Evolutionary conservation across 129 eudicot species (phyloP).

Genomic region (Centella asiatica): DNA sequence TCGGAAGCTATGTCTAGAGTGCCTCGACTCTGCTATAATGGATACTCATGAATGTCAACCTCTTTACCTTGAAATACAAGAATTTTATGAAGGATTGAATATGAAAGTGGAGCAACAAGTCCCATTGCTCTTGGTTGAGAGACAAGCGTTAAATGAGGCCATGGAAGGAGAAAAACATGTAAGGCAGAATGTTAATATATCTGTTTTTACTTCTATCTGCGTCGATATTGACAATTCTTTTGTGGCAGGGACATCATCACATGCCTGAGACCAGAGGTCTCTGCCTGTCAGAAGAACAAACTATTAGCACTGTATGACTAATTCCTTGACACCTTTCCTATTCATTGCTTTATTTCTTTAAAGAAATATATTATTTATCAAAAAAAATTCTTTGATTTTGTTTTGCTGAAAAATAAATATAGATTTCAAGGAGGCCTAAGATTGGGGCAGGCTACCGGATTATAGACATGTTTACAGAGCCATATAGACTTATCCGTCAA

Average conservation of each 20-base stretch:
- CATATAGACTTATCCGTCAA: constrained; percentile 57
- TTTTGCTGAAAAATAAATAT: constrained; percentile 12
- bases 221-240: background rate
- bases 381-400: background rate
- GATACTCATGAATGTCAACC: constrained; percentile 93
- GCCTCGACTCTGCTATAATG: constrained; percentile 88
- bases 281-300: constrained; percentile 97
- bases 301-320: constrained; percentile 71
- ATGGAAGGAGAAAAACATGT: constrained; percentile 94
- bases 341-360: background rate
- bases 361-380: background rate
- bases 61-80: constrained; percentile 87
- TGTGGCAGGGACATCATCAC: constrained; percentile 88
- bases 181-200: constrained; percentile 13
- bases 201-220: background rate
- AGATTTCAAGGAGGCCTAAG: constrained; percentile 80
- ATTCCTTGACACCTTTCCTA: constrained; percentile 2
- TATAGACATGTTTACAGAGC: constrained; percentile 83
- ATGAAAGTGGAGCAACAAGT: constrained; percentile 91
- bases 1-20: constrained; percentile 84
- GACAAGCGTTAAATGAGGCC: constrained; percentile 97
- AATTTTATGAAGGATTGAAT: constrained; percentile 84
- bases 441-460: constrained; percentile 67
- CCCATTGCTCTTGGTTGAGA: constrained; percentile 86
- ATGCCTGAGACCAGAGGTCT: constrained; percentile 98